These are phyloP conservation scores for Lepidium sativum DNA, from an alignment of 345 rosid genomes.

Conservation along the genomic window DNA sequence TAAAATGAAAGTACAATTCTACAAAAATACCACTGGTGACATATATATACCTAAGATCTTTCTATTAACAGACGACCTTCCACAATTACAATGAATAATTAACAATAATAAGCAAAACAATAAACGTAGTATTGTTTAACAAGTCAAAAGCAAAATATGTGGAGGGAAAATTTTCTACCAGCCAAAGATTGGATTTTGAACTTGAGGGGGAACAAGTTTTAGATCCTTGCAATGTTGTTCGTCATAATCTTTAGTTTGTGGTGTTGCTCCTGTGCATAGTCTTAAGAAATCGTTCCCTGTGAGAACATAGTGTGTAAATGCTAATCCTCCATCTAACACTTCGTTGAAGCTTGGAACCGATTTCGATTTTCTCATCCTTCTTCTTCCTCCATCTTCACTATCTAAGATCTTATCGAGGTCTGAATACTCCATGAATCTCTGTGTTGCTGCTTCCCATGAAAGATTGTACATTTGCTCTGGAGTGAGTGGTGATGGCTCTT, in stretches of 20 bases:
- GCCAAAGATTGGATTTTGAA: conserved; percentile 42
- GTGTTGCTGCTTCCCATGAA: conserved; percentile 98
- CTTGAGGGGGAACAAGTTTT: conserved; percentile 71
- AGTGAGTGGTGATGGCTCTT: conserved; percentile 81
- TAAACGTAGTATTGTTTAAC: background rate
- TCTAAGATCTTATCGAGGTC: conserved; percentile 61
- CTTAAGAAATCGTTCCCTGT: conserved; percentile 87
- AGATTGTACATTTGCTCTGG: conserved; percentile 70
- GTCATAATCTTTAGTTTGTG: conserved; percentile 69
- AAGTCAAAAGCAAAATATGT: background rate
- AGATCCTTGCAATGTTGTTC: conserved; percentile 86
- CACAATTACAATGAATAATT: background rate
- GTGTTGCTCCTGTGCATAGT: conserved; percentile 77
- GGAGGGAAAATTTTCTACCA: conserved; percentile 5
- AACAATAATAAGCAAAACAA: background rate
- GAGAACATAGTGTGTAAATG: conserved; percentile 77
- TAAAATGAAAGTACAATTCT: too few species aligned
- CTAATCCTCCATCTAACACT: conserved; percentile 76
- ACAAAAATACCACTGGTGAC: conserved; percentile 12
- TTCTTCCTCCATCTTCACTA: conserved; percentile 19
- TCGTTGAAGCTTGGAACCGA: conserved; percentile 54
- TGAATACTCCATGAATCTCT: conserved; percentile 77
- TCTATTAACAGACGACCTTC: conserved; percentile 12
- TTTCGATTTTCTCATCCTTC: conserved; percentile 35
- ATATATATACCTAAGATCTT: background rate